Percentiles rank a stretch among this genome's conserved stretches.
Conservation (phyloP, 768 basidiomycete genomes). For the Kwoniella mangroviensis region DNA sequence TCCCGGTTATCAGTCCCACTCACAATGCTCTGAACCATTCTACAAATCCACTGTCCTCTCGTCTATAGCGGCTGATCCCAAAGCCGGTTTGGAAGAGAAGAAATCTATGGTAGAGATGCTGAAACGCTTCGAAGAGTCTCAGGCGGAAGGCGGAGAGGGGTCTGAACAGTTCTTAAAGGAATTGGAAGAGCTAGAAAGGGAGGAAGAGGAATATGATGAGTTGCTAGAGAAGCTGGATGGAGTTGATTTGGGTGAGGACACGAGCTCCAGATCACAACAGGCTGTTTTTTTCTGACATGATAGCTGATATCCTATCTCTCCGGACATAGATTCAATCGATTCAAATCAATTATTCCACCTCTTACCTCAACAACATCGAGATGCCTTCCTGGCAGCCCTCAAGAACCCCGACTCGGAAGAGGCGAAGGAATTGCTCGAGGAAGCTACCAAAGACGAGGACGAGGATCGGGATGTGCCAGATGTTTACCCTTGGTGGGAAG, state of each 20-base stretch:
- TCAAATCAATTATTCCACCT: conserved; percentile 50
- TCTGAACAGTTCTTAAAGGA: conserved; percentile 14
- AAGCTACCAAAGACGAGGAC: conserved; percentile 19
- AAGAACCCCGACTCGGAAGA: conserved; percentile 43
- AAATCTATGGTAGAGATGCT: conserved; percentile 55
- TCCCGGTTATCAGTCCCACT: conserved; percentile 35
- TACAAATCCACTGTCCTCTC: conserved; percentile 46
- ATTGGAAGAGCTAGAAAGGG: conserved; percentile 17
- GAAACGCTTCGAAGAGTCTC: conserved; percentile 46
- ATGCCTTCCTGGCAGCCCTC: conserved; percentile 41
- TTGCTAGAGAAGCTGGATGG: conserved; percentile 34
- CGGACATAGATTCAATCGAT: conserved; percentile 37
- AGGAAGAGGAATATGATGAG: conserved; percentile 38
- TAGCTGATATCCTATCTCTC: not conserved
- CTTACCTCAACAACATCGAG: conserved; percentile 44
- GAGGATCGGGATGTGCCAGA: conserved; percentile 11
- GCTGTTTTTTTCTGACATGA: not conserved
- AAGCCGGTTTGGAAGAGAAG: conserved; percentile 53
- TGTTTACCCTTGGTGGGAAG: conserved; percentile 38
- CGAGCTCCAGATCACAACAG: too few species aligned
- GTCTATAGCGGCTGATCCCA: conserved; percentile 54
- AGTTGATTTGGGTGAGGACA: conserved; percentile 43
- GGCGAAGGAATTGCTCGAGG: conserved; percentile 35
- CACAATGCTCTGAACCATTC: conserved; percentile 53
- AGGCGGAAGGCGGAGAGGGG: conserved; percentile 26